Conservation (phyloP, 2,329 filamentous ascomycete genomes). For the Cladophialophora immunda region DNA sequence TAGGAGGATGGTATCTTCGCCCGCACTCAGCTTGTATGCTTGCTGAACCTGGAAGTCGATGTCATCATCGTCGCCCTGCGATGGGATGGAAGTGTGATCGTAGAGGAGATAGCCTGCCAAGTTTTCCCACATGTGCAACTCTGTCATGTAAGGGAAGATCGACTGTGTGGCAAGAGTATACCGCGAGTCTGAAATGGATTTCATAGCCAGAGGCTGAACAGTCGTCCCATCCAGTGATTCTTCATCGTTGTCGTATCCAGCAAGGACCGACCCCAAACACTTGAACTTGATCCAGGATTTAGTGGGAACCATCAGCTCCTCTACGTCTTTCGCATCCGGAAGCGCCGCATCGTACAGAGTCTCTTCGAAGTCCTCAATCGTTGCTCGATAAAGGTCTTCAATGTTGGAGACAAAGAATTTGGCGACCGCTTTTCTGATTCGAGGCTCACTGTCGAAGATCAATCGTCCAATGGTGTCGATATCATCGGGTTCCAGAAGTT, state of each 20-base stretch:
- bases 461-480: constrained; percentile 87
- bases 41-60: constrained; percentile 71
- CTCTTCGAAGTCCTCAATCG: constrained; percentile 84
- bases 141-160: constrained; percentile 81
- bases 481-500: constrained; percentile 88
- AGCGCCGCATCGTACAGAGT: constrained; percentile 79
- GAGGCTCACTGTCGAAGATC: constrained; percentile 85
- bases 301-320: constrained; percentile 77
- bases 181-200: constrained; percentile 71
- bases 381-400: constrained; percentile 78
- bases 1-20: constrained; percentile 84
- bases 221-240: constrained; percentile 58
- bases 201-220: constrained; percentile 35
- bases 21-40: constrained; percentile 74
- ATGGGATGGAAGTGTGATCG: constrained; percentile 77
- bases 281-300: constrained; percentile 92
- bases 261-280: constrained; percentile 83
- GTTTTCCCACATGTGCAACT: constrained; percentile 86
- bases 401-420: constrained; percentile 91
- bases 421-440: constrained; percentile 87
- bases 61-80: constrained; percentile 63
- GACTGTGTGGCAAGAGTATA: constrained; percentile 87
- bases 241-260: constrained; percentile 77
- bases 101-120: constrained; percentile 90
- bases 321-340: constrained; percentile 72